phyloP scores from a whole-genome alignment of 768 basidiomycete genomes.

The Trametes villosa region DNA sequence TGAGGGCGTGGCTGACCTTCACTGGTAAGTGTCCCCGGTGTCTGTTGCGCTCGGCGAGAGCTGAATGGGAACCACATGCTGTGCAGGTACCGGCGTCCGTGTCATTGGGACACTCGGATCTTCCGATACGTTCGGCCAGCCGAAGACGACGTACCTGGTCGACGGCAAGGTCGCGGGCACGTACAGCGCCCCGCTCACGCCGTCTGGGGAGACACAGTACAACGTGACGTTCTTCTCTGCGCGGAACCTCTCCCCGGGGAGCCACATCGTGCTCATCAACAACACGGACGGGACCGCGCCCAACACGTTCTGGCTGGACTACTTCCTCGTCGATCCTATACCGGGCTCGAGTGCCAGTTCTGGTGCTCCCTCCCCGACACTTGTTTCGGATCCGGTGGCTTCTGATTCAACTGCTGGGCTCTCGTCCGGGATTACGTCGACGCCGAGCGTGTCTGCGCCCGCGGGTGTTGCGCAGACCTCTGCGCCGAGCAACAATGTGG shows the following conservation, averaged over 20 bases:
- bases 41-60: not conserved
- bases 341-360: not conserved
- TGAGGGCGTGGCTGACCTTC: slow-evolving; percentile 8
- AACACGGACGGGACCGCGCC: slow-evolving; percentile 11
- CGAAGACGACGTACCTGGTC: slow-evolving; percentile 9
- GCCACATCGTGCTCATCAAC: slow-evolving; percentile 10
- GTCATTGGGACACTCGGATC: slow-evolving; percentile 13
- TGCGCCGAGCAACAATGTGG: not conserved
- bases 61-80: no score
- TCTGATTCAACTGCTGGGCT: no score
- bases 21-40: not conserved
- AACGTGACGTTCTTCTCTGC: slow-evolving; percentile 19
- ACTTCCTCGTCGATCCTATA: slow-evolving; percentile 10
- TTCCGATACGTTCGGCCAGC: slow-evolving; percentile 3
- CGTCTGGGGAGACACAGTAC: not conserved
- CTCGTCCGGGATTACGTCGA: no score
- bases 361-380: not conserved
- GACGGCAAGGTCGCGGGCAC: slow-evolving; percentile 2
- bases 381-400: not conserved
- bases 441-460: not conserved
- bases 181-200: slow-evolving; percentile 3
- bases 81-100: slow-evolving; percentile 11
- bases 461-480: not conserved
- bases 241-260: not conserved
- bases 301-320: slow-evolving; percentile 16